phyloP scores from a whole-genome alignment of 306 rosid species.

The Arachis hypogaea region DNA sequence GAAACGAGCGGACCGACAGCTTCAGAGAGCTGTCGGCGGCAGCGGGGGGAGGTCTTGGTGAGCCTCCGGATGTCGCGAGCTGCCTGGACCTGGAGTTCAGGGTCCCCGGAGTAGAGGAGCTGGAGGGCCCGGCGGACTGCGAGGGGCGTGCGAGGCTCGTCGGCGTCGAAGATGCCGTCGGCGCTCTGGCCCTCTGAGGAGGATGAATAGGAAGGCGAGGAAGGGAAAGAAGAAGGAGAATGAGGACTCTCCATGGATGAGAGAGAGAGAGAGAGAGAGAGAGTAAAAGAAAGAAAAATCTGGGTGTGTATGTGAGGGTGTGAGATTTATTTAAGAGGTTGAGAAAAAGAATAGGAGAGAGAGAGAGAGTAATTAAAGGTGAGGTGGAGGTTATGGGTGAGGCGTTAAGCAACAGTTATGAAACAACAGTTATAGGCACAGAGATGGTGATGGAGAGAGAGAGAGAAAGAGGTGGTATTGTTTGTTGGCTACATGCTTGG shows the following conservation, averaged over 20 bases:
- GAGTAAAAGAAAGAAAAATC: conserved; percentile 24
- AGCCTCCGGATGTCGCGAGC: conserved; percentile 88
- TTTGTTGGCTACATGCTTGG: background rate
- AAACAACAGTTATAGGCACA: conserved; percentile 13
- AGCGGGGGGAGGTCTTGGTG: conserved; percentile 85
- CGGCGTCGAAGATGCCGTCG: conserved; percentile 40
- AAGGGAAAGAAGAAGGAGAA: conserved; percentile 45
- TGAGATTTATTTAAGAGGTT: conserved; percentile 19
- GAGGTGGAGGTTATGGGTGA: conserved; percentile 31
- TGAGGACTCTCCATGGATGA: conserved; percentile 44
- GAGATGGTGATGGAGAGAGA: conserved; percentile 7
- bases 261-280: background rate
- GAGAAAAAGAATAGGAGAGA: background rate
- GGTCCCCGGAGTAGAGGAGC: conserved; percentile 65
- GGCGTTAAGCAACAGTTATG: conserved; percentile 60
- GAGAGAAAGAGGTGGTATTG: background rate
- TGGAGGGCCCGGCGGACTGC: conserved; percentile 72
- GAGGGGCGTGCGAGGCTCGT: conserved; percentile 48
- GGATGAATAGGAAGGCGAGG: conserved; percentile 38
- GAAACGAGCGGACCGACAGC: conserved; percentile 67
- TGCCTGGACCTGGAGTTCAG: conserved; percentile 57
- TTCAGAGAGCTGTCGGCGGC: conserved; percentile 81
- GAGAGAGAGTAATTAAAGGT: background rate
- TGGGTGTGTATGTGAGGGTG: background rate
- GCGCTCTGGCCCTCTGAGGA: conserved; percentile 29